A percentile compares a stretch with the other conserved stretches of the same genome.
phyloP scores from a whole-genome alignment of 2,329 filamentous ascomycete genomes.

The Ambrosiella cleistominuta region DNA sequence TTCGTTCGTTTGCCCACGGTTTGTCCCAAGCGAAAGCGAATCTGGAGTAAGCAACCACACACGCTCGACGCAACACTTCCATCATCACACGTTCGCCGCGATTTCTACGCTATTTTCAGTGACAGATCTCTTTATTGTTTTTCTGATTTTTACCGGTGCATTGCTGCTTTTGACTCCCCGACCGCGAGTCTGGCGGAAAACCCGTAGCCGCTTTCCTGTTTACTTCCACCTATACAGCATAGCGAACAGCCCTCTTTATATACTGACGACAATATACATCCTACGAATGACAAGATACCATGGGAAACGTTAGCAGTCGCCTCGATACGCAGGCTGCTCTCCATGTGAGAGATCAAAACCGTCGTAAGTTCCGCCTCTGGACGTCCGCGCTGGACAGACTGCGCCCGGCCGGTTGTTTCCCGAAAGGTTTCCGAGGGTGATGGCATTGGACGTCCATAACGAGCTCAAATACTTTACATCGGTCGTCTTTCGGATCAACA shows the following conservation, averaged over 20 bases:
- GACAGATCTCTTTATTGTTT: background rate
- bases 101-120: background rate
- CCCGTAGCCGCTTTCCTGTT: background rate
- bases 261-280: background rate
- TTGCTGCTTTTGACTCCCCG: background rate
- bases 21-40: too few species aligned
- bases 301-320: conserved; percentile 86
- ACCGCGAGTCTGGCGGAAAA: background rate
- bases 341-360: conserved; percentile 78
- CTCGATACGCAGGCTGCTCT: conserved; percentile 66
- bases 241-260: background rate
- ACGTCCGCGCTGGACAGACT: background rate
- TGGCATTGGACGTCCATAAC: too few species aligned
- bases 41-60: background rate
- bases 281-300: conserved; percentile 29
- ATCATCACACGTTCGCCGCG: background rate
- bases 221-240: background rate
- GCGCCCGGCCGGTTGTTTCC: too few species aligned
- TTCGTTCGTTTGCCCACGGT: background rate
- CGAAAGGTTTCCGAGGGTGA: too few species aligned
- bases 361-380: conserved; percentile 42
- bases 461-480: background rate
- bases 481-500: background rate
- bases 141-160: background rate
- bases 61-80: background rate